Evolutionary conservation across 108 stramenopile genomes (phyloP), one percentile per base, ranked within the genome.

Genomic region (Craspedostauros australis): DNA sequence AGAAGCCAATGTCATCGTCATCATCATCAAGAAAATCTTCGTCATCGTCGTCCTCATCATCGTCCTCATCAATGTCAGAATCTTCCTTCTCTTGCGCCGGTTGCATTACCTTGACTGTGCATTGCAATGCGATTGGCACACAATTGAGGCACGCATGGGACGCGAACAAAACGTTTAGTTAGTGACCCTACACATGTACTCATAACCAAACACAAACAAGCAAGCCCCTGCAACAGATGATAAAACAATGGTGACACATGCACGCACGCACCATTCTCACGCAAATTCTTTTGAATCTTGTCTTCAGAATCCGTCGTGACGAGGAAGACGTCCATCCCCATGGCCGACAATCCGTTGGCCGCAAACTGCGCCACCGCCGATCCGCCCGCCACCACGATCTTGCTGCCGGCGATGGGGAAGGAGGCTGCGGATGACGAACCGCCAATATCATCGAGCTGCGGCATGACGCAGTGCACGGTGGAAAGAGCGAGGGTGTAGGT

Each of bases 381-480:
- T 18, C 84, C 80, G 28, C 89, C 89, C 50, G 86, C 20, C 18
- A 91, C 66, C 8, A 86, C 84, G 1, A 77, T 80, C 58, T 79
- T 68, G n/a, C n/a, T n/a, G n/a, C n/a, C 3, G 38, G 42, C 0
- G 43, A 21, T 24, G 39, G 26, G 3, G 26, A 46, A 19, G 42
- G 14, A 21, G n/a, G n/a, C n/a, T n/a, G n/a, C n/a, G n/a, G n/a
- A n/a, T n/a, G n/a, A n/a, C n/a, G n/a, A n/a, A 19, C 45, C 44
- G 25, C 33, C 28, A 22, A 55, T 28, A 4, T 45, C 37, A 9
- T 22, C 31, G 12, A 30, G 56, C 15, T 61, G 46, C 4, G 62
- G 75, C 39, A 81, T 50, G 6, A 72, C 81, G 31, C 77, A 78
- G 61, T 86, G 82, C 12, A 89, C 53, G 6, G 69, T 57, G 19